phyloP scores from a whole-genome alignment of 2,329 filamentous ascomycete species.

The Phaeomoniella chlamydospora region DNA sequence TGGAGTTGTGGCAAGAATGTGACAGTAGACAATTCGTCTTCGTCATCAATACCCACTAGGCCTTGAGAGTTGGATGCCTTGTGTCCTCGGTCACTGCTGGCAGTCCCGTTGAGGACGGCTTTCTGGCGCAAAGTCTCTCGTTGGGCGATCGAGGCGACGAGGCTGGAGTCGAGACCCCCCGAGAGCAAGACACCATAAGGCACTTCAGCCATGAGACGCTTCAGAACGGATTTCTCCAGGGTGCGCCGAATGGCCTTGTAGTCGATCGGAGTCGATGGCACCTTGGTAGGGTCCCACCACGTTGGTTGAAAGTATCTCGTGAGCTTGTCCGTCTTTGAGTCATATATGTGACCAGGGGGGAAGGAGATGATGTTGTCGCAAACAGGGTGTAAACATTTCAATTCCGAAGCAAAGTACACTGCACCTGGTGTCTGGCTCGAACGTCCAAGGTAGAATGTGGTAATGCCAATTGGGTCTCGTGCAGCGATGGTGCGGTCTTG shows the following conservation, averaged over 20 bases:
- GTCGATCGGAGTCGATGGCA: constrained; percentile 70
- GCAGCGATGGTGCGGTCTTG: constrained; percentile 87
- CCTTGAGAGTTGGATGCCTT: constrained; percentile 40
- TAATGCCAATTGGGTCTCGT: constrained; percentile 91
- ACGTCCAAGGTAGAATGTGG: constrained; percentile 92
- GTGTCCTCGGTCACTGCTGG: constrained; percentile 25
- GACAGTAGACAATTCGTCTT: constrained; percentile 75
- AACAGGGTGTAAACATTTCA: constrained; percentile 83
- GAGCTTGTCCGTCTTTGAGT: constrained; percentile 75
- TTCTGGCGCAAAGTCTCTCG: constrained; percentile 73
- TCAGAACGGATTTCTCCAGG: constrained; percentile 82
- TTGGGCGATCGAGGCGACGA: constrained; percentile 91
- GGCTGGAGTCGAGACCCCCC: constrained; percentile 85
- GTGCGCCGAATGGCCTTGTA: constrained; percentile 67
- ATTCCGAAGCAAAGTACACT: constrained; percentile 91
- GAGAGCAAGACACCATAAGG: constrained; percentile 93
- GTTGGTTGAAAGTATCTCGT: constrained; percentile 82
- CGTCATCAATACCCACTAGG: constrained; percentile 86
- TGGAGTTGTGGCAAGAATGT: constrained; percentile 90
- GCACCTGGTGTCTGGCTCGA: constrained; percentile 68
- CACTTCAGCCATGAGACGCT: constrained; percentile 96
- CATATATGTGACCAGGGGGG: constrained; percentile 89
- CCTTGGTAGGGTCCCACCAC: constrained; percentile 74
- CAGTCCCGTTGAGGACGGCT: constrained; percentile 23
- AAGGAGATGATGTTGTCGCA: constrained; percentile 93